These are phyloP conservation scores for Ganoderma leucocontextum DNA, from an alignment of 1,284 basidiomycete genomes.

Conservation along the genomic window DNA sequence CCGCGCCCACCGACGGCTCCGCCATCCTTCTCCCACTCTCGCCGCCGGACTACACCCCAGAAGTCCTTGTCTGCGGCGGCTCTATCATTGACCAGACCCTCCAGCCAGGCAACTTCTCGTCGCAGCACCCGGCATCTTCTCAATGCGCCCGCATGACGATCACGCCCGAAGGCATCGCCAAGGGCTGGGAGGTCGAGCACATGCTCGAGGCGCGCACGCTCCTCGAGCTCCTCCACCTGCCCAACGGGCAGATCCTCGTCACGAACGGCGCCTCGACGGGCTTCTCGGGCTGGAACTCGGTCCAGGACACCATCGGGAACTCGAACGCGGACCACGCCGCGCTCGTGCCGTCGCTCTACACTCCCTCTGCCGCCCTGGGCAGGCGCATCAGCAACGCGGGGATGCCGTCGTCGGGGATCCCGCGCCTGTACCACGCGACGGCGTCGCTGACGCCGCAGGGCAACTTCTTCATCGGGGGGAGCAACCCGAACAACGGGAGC, in stretches of 20 bases:
- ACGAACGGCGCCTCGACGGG: conserved; percentile 55
- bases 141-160: conserved; percentile 46
- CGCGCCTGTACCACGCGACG: conserved; percentile 53
- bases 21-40: conserved; percentile 56
- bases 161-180: conserved; percentile 31
- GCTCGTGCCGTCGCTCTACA: conserved; percentile 59
- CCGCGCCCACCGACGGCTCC: conserved; percentile 53
- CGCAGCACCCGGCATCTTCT: conserved; percentile 49
- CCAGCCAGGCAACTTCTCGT: conserved; percentile 40
- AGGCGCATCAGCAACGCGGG: conserved; percentile 54
- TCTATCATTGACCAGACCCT: conserved; percentile 38
- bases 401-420: conserved; percentile 54
- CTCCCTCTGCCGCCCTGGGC: conserved; percentile 53
- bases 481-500: conserved; percentile 54
- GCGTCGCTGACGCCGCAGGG: conserved; percentile 50
- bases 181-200: conserved; percentile 34
- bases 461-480: conserved; percentile 56
- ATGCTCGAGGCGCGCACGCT: conserved; percentile 47
- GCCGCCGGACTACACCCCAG: conserved; percentile 52
- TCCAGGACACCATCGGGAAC: conserved; percentile 38
- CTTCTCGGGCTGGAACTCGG: conserved; percentile 52
- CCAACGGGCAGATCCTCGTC: conserved; percentile 59
- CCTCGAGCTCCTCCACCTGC: conserved; percentile 57
- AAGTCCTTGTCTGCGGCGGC: conserved; percentile 59
- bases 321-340: conserved; percentile 56